Percentiles rank a stretch among this genome's conserved stretches.
These are phyloP conservation scores for Apiotrichum sp. DNA, from an alignment of 1,284 basidiomycete genomes.

Conservation along the genomic window DNA sequence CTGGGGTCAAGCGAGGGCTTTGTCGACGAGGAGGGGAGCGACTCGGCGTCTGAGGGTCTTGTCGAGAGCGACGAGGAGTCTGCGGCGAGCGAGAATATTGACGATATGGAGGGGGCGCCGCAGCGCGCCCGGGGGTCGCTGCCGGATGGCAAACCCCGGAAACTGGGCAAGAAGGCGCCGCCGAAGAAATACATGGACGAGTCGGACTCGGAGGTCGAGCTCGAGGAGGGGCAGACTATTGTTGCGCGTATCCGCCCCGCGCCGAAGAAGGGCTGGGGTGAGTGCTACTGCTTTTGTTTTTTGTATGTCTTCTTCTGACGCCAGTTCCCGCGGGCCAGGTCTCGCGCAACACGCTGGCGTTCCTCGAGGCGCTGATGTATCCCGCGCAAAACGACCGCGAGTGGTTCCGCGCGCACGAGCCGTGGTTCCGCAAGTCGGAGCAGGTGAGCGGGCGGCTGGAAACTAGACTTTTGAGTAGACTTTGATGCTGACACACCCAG, in stretches of 20 bases:
- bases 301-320: neutral
- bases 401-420: conserved; percentile 63
- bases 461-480: no score
- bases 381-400: conserved; percentile 77
- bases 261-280: conserved; percentile 72
- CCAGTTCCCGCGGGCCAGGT: conserved; percentile 76
- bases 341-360: conserved; percentile 74
- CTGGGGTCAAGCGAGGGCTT: no score
- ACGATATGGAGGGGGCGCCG: neutral
- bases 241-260: conserved; percentile 53
- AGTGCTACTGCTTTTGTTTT: conserved; percentile 18
- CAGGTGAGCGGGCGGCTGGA: conserved; percentile 41
- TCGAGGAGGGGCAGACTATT: conserved; percentile 34
- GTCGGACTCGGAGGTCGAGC: conserved; percentile 26
- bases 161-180: neutral
- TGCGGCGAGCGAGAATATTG: conserved; percentile 32
- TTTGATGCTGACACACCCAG: conserved; percentile 20
- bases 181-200: conserved; percentile 11
- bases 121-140: conserved; percentile 7
- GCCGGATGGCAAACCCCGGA: neutral
- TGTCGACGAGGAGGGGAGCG: conserved; percentile 1
- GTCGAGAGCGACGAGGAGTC: conserved; percentile 25
- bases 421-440: conserved; percentile 72
- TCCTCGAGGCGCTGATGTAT: conserved; percentile 63
- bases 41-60: conserved; percentile 18